phyloP scores from a whole-genome alignment of 257 asterid species.

The Petunia secreta region DNA sequence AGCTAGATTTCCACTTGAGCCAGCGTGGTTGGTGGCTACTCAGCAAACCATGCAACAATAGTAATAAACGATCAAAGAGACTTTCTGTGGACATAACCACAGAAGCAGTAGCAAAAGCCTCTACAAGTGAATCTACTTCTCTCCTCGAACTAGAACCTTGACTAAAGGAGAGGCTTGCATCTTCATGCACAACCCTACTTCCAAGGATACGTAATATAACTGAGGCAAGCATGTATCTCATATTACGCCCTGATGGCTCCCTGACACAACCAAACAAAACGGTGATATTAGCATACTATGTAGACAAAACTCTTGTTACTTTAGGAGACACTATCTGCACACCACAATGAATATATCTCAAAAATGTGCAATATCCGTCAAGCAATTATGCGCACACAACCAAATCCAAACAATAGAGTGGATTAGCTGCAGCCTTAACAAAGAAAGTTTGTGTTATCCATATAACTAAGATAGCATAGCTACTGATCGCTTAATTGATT shows the following conservation, averaged over 20 bases:
- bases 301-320: conserved; percentile 3
- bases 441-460: conserved; percentile 3
- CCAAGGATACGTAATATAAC: conserved; percentile 89
- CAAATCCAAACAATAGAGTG: neutral
- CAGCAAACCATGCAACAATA: conserved; percentile 87
- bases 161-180: conserved; percentile 56
- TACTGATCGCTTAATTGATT: neutral
- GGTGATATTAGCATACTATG: neutral
- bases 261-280: conserved; percentile 40
- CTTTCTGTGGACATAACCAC: conserved; percentile 58
- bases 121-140: conserved; percentile 55
- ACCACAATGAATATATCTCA: conserved; percentile 7
- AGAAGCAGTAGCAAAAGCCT: conserved; percentile 51
- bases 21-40: conserved; percentile 90
- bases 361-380: conserved; percentile 8
- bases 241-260: conserved; percentile 68
- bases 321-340: neutral
- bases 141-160: conserved; percentile 51
- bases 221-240: conserved; percentile 80
- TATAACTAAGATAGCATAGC: neutral
- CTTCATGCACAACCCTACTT: conserved; percentile 90
- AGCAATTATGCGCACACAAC: neutral
- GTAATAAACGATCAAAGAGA: conserved; percentile 75
- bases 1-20: conserved; percentile 66
- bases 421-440: conserved; percentile 13